phyloP scores from a whole-genome alignment of 768 basidiomycete species.

The Lactarius hatsudake region DNA sequence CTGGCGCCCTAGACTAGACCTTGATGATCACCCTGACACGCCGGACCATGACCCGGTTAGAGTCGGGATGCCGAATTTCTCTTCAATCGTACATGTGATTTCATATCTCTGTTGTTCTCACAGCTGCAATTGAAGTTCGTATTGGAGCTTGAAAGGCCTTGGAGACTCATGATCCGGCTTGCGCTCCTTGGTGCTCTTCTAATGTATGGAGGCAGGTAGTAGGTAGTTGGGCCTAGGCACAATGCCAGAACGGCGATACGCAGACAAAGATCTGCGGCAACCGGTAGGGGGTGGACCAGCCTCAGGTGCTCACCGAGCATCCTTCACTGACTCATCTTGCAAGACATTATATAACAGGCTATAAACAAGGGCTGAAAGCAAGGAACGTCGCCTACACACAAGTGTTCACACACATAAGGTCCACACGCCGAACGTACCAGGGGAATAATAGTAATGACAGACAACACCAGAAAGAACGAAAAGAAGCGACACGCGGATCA shows the following conservation, averaged over 20 bases:
- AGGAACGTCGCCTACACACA: neutral
- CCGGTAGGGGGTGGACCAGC: neutral
- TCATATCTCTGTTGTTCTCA: neutral
- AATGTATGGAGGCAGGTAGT: neutral
- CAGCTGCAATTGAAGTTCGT: neutral
- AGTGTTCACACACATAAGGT: neutral
- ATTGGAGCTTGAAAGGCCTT: neutral
- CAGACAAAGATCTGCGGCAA: neutral
- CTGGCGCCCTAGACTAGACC: neutral
- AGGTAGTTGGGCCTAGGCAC: neutral
- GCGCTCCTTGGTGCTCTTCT: neutral
- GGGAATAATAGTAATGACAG: neutral
- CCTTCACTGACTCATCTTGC: neutral
- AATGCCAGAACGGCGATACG: neutral
- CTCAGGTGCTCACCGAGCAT: neutral
- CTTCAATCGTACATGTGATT: neutral
- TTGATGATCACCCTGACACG: neutral
- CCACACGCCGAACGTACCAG: neutral
- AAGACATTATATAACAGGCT: neutral
- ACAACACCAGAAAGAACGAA: neutral
- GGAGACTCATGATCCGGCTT: neutral
- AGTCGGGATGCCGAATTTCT: neutral
- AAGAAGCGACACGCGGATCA: neutral
- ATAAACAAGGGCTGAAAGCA: neutral
- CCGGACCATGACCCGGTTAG: neutral